Percentiles rank a stretch among this genome's conserved stretches.
Evolutionary conservation across 2,329 filamentous ascomycete genomes (phyloP).

Genomic region (Tolypocladium cylindrosporum): DNA sequence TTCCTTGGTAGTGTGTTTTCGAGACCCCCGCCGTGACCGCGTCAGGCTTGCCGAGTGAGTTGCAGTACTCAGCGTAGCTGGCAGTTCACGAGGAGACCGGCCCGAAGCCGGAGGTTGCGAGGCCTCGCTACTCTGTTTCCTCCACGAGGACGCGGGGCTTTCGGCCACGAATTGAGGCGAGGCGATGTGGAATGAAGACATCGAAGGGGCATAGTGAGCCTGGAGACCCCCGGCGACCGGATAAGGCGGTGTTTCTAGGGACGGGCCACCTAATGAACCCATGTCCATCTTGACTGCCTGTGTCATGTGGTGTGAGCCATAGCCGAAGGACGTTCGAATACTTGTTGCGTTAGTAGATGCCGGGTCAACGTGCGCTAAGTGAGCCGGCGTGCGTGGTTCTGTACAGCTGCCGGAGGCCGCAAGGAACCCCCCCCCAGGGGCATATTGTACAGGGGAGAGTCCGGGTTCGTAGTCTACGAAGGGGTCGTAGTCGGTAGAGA

Average conservation of each 20-base stretch:
- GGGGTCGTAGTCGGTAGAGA: background rate
- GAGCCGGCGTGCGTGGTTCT: background rate
- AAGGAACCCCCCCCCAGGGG: background rate
- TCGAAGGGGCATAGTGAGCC: background rate
- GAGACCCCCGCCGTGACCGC: slow-evolving; percentile 16
- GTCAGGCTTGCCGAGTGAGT: background rate
- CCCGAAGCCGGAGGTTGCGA: background rate
- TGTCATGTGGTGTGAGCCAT: background rate
- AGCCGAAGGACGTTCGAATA: background rate
- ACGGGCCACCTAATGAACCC: background rate
- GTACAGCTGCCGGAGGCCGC: background rate
- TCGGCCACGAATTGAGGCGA: background rate
- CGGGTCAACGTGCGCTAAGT: background rate
- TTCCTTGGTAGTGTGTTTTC: slow-evolving; percentile 52
- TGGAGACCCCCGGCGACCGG: background rate
- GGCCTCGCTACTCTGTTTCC: background rate
- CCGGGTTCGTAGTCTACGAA: background rate
- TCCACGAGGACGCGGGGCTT: background rate
- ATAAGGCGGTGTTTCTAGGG: background rate
- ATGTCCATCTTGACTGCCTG: background rate
- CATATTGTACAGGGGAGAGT: background rate
- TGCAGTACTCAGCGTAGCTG: background rate
- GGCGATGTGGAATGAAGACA: background rate
- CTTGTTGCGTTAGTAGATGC: background rate
- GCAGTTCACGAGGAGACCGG: background rate